Evolutionary conservation across 2,329 filamentous ascomycete species (phyloP), one percentile per base, ranked within the genome.

Genomic region (Beauveria sp.): DNA sequence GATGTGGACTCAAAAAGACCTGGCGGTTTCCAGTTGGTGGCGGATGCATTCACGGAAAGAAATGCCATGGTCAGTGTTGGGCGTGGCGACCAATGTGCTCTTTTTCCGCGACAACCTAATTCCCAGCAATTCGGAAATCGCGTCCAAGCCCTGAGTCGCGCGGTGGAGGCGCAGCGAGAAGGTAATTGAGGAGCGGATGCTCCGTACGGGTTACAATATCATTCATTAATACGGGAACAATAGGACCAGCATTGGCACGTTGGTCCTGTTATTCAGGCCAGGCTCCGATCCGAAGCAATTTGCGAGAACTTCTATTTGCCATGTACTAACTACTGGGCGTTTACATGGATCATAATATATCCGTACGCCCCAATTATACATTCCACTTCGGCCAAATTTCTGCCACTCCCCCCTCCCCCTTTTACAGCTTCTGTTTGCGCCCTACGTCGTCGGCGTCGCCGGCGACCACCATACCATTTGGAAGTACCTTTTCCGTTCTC

Each of bases 401-500:
- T 38, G 12, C 34, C 34, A 14, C 30, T 34, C 12, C 10, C 30
- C 34, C 34, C 1, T 34, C 12, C 34, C 34, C 26, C 46, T 10
- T 52, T 26, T 34, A 59, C 47, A 34, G 56, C 24, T 14, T 58
- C 24, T 47, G 42, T 50, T 58, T 61, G 20, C 9, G 42, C 42
- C 40, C 26, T 34, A 28, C 28, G 20, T 14, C 46, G 16, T 46
- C 42, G 51, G 45, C 58, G 34, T 30, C 5, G 10, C 60, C 69
- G 7, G 69, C 68, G 7, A 73, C 66, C 20, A 75, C 62, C 5
- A 70, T 72, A 20, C 78, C 77, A 62, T 79, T 73, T 2, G 70
- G 65, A 8, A 79, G 64, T 2, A 71, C 60, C 34, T 63, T 70
- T 62, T 79, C 77, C 3, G 74, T 76, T 53, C 70, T 70, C 58